Evolutionary conservation across 75 land plant genomes (phyloP).

Genomic region (Sequoiadendron giganteum): DNA sequence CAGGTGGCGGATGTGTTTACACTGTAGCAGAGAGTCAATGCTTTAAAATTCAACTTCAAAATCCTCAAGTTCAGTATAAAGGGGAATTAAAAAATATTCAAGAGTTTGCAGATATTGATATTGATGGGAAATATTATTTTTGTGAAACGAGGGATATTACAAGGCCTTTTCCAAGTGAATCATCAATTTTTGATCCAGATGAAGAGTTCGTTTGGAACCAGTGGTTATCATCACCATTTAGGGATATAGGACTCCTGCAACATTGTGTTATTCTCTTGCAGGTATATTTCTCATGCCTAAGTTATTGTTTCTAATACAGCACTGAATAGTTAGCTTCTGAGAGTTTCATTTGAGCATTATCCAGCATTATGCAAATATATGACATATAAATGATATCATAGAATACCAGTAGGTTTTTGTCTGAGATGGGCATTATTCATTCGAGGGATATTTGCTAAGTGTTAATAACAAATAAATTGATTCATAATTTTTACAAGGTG

Average conservation of each 20-base stretch:
- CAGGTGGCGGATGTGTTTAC: conserved; percentile 91
- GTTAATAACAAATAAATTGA: not conserved
- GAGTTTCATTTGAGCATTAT: not conserved
- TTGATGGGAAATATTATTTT: conserved; percentile 92
- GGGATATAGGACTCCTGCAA: conserved; percentile 69
- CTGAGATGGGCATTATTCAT: not conserved
- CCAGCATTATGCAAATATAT: not conserved
- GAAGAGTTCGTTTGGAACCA: conserved; percentile 95
- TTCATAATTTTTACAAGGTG: not conserved
- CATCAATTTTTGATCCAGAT: conserved; percentile 67
- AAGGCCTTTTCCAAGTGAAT: conserved; percentile 85
- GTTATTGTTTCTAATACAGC: not conserved
- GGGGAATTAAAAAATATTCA: conserved; percentile 77
- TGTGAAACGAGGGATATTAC: conserved; percentile 96
- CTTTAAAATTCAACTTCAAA: conserved; percentile 70
- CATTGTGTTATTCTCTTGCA: conserved; percentile 93
- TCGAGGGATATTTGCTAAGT: not conserved
- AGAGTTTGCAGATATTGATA: conserved; percentile 72
- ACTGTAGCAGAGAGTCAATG: conserved; percentile 87
- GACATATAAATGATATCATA: not conserved
- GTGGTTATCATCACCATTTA: conserved; percentile 87
- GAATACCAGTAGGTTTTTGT: not conserved
- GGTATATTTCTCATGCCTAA: conserved; percentile 40
- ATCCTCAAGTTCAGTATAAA: conserved; percentile 86
- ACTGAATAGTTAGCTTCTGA: not conserved